Base-by-base conservation (phyloP, 2,329 filamentous ascomycete species). In the Cladosporium sp. region DNA sequence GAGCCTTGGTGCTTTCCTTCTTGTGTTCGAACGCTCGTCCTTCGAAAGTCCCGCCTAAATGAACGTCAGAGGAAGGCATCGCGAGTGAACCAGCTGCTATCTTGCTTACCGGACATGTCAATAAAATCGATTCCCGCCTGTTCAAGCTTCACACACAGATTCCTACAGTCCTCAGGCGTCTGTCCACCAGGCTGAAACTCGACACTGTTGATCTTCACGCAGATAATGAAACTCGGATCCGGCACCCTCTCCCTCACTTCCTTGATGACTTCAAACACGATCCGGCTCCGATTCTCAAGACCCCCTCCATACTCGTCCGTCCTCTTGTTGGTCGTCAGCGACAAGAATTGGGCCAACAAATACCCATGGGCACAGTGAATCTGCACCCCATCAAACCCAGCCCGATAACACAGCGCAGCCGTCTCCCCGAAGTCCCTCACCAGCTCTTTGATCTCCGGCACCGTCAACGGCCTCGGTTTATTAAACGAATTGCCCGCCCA, bases 11-110 rank as follows among this genome's bases (percentile, higher is more conserved):
- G 22, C 54, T 57, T 44, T 63, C 63, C 52, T 63, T 63, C 54
- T 63, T 63, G 48, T 66, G 63, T 43, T 61, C 59, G 33, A 65
- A 66, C 0, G 63, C 63, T 18, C 57, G 54, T 31, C 58, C 43
- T 35, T 56, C 75, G 58, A 82, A 83, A 0, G 80, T 84, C 3
- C 82, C 82, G 13, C 82, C 43, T 45, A 10, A n/a, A 2, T 10
- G n/a, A 16, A 14, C 2, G 22, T 28, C 22, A 28, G 22, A 28
- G 22, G 22, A 28, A 28, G 22, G 5, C 22, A 7, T 28, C 22
- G 22, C 4, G 22, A 28, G 22, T 28, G 7, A 7, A 28, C 7
- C 7, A 8, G n/a, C 28, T 41, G 43, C n/a, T 16, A 13, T 28
- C 61, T 19, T 62, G 32, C 46, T 49, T 16, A 49, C 46, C 64